Evolutionary conservation across 352 stramenopile genomes (phyloP), one percentile per base, ranked within the genome.

Genomic region (Phytopythium litorale): DNA sequence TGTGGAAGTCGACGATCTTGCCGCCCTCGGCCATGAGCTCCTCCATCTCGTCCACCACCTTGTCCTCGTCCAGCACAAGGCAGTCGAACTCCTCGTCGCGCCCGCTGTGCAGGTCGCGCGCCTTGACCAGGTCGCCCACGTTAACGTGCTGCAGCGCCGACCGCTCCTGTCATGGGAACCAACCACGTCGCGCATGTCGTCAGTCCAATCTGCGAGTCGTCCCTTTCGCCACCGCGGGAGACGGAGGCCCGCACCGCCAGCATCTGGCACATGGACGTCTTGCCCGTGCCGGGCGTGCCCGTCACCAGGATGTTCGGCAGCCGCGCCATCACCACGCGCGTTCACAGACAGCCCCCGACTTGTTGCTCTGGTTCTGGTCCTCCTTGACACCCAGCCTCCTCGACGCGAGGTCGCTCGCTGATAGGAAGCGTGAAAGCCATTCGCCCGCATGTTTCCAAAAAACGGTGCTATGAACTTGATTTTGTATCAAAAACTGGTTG

Each of bases 51-150:
- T 99, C 97, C 32, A 96, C 87, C 1, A 99, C 83, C 75, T 98
- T 98, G 69, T 99, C 96, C 64, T 99, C 97, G 60, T 99, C 94
- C 40, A 99, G 79, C 63, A 99, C 88, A 60, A 98, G 96, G 54
- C 93, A 98, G 70, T 99, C 95, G 43, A 98, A 97, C 56, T 97
- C 81, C 60, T 98, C 92, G 64, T 99, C 96, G 48, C 81, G 81
- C 28, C 87, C 87, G 53, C 80, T 77, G 69, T 97, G 87, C 51
- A 94, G 82, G 1, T 76, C 66, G 54, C 87, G 75, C 65, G 94
- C 82, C 56, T 91, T 91, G 11, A 94, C 96, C 49, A 99, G 70
- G 52, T 99, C 95, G 56, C 96, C 92, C 3, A 99, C 92, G 68
- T 98, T 98, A 48, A 99, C 66, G 69, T 99, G 94, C 61, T 91